These are phyloP conservation scores for Nemania sp. DNA, from an alignment of 2,329 filamentous ascomycete genomes.

Conservation along the genomic window DNA sequence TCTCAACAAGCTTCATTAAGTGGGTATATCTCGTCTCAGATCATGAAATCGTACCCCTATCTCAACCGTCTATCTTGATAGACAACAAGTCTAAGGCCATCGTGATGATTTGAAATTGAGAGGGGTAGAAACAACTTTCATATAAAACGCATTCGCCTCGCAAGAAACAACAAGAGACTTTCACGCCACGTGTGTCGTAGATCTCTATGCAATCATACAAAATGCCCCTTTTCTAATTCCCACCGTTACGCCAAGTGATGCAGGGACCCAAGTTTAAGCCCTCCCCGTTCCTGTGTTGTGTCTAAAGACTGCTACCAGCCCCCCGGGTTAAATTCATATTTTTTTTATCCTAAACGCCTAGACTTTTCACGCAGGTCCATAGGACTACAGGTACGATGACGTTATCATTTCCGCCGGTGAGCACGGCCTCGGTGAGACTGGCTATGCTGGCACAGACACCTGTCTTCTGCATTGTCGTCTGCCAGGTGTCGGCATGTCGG, in stretches of 20 bases:
- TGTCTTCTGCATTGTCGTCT: constrained; percentile 76
- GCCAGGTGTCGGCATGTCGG: constrained; percentile 71
- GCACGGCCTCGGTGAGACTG: constrained; percentile 91
- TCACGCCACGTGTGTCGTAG: constrained; percentile 2
- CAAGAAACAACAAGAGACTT: constrained; percentile 11
- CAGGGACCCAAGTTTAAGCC: constrained; percentile 14
- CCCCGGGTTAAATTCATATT: not conserved
- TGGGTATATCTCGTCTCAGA: not conserved
- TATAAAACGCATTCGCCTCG: constrained; percentile 4
- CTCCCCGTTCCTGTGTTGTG: not conserved
- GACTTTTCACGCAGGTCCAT: constrained; percentile 89
- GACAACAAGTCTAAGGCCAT: not conserved
- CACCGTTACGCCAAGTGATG: constrained; percentile 39
- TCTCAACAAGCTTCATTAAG: constrained; percentile 8
- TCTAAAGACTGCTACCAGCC: constrained; percentile 12
- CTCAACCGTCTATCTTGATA: not conserved
- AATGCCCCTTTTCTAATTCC: constrained; percentile 19
- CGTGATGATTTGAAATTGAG: not conserved
- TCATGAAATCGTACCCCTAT: not conserved
- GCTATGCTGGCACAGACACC: constrained; percentile 80
- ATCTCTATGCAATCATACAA: constrained; percentile 21
- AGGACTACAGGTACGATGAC: constrained; percentile 93
- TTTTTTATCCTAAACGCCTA: constrained; percentile 63
- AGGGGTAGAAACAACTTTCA: constrained; percentile 2
- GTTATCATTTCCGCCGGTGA: constrained; percentile 98